These are phyloP conservation scores for Lycium barbarum DNA, from an alignment of 257 asterid genomes.

Conservation along the genomic window DNA sequence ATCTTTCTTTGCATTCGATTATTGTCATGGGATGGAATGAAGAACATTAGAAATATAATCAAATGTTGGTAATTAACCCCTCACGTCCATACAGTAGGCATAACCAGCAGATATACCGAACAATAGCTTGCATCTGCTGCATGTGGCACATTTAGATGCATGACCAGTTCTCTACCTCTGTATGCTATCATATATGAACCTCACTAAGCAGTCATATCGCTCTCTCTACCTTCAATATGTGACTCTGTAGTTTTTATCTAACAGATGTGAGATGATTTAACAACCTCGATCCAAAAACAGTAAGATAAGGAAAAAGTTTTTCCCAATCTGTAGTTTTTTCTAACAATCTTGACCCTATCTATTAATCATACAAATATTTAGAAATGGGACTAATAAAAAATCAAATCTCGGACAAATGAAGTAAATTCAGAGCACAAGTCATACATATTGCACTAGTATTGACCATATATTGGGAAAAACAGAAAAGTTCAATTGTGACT, in stretches of 20 bases:
- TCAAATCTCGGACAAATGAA: background rate
- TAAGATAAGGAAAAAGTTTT: background rate
- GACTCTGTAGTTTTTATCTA: background rate
- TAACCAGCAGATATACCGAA: background rate
- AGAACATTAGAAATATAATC: no score
- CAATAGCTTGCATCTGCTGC: background rate
- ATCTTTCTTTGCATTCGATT: no score
- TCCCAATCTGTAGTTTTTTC: background rate
- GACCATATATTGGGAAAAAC: background rate
- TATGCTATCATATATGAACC: background rate
- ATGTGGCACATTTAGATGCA: background rate
- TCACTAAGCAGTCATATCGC: background rate
- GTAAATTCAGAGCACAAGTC: constrained; percentile 23
- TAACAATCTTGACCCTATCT: background rate
- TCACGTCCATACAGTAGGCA: background rate
- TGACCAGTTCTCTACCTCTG: background rate
- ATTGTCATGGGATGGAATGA: no score
- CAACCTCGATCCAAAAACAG: background rate
- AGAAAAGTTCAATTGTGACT: background rate
- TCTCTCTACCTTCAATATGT: background rate
- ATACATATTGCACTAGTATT: background rate
- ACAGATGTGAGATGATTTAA: background rate
- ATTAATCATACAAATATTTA: background rate
- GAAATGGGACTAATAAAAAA: background rate
- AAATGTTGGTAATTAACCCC: no score